Conservation (phyloP, 2,329 filamentous ascomycete species). For the Diaporthe sp. region DNA sequence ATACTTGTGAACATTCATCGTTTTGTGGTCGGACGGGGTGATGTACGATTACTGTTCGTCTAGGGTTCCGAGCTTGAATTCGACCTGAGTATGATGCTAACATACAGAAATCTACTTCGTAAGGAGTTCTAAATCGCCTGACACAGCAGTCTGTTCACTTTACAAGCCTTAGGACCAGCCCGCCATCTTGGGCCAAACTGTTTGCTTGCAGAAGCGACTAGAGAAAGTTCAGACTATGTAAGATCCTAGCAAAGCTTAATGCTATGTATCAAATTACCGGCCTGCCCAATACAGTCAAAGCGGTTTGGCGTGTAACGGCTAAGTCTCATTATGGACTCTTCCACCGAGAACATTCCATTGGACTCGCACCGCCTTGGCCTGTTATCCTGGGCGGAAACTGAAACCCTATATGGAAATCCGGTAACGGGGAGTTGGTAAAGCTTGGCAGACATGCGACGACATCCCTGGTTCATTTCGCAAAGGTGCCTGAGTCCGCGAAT, state of each 20-base stretch:
- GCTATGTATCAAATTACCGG: neutral
- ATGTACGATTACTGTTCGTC: too few relatives aligned
- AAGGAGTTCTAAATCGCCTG: neutral
- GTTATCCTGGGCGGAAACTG: neutral
- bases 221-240: neutral
- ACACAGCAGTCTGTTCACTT: neutral
- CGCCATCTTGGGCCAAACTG: neutral
- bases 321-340: neutral
- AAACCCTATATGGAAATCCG: neutral
- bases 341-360: neutral
- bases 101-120: neutral
- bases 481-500: neutral
- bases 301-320: neutral
- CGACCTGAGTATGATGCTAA: neutral
- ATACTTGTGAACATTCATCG: neutral
- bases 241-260: constrained; percentile 1
- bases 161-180: neutral
- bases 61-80: neutral
- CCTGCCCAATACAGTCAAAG: neutral
- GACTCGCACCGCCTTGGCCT: neutral
- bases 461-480: neutral
- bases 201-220: neutral
- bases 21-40: neutral
- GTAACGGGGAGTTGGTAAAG: neutral
- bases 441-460: constrained; percentile 9